Conservation (phyloP, 116 monocot genomes). For the Trichopus zeylanicus region DNA sequence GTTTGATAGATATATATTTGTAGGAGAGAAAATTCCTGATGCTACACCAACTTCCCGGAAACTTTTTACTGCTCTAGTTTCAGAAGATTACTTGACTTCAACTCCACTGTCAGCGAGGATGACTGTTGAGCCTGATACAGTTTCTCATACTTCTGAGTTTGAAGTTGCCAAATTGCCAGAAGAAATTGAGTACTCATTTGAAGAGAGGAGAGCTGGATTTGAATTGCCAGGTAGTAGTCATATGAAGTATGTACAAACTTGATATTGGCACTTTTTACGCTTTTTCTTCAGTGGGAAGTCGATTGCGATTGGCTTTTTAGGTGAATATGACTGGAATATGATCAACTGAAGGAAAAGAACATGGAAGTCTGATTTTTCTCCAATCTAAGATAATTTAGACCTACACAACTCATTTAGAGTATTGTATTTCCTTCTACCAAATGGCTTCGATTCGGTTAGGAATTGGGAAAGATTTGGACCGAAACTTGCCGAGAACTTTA, state of each 20-base stretch:
- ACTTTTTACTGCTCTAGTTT: conserved; percentile 16
- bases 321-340: background rate
- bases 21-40: background rate
- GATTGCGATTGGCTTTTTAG: background rate
- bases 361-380: background rate
- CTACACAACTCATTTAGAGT: too few species aligned
- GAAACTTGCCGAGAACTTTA: too few species aligned
- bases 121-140: conserved; percentile 1
- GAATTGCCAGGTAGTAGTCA: background rate
- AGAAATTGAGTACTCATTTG: conserved; percentile 27
- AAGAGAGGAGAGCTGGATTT: conserved; percentile 28
- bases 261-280: background rate
- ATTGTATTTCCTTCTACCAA: too few species aligned
- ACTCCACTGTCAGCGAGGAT: conserved; percentile 8
- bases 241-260: background rate
- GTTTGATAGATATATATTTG: too few species aligned
- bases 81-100: conserved; percentile 10
- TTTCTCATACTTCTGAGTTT: too few species aligned
- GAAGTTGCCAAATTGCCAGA: background rate
- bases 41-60: conserved; percentile 3
- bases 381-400: too few species aligned
- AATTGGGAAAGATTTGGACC: too few species aligned
- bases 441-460: too few species aligned
- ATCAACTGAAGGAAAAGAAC: background rate
- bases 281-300: background rate